phyloP scores from a whole-genome alignment of 2,329 filamentous ascomycete species.

The Alternaria rosae region DNA sequence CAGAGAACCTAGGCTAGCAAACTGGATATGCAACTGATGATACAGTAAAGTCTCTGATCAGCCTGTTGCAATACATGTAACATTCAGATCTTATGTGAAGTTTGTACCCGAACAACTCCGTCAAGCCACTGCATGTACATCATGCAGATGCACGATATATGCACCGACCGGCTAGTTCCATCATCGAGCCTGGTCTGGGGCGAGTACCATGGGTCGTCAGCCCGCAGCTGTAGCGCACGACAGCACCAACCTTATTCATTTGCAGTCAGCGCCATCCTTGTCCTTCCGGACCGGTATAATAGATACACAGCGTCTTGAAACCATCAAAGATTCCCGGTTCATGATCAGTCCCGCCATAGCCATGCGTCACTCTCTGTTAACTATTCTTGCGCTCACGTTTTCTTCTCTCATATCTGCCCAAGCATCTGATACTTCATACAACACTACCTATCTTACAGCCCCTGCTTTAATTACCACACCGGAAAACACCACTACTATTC shows the following conservation, averaged over 20 bases:
- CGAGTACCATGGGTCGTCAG: not conserved
- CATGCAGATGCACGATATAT: not conserved
- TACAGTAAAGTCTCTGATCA: not conserved
- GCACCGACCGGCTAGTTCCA: not conserved
- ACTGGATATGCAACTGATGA: not conserved
- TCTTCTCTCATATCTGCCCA: not conserved
- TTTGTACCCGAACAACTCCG: not conserved
- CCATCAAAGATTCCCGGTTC: not conserved
- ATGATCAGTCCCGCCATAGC: not conserved
- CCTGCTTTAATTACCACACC: slow-evolving; percentile 45
- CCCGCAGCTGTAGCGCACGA: not conserved
- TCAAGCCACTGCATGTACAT: not conserved
- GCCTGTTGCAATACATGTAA: not conserved
- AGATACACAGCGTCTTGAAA: not conserved
- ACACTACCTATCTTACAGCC: slow-evolving; percentile 34
- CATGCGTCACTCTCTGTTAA: not conserved
- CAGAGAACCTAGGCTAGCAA: no score
- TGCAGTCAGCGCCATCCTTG: not conserved
- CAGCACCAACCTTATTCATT: not conserved
- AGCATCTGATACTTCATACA: slow-evolving; percentile 8
- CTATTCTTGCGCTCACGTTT: not conserved
- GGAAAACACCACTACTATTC: slow-evolving; percentile 41
- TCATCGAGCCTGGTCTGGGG: not conserved
- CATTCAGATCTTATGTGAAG: not conserved
- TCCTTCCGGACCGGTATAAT: not conserved